These are phyloP conservation scores for Centella asiatica DNA, from an alignment of 129 eudicot genomes.

Conservation along the genomic window DNA sequence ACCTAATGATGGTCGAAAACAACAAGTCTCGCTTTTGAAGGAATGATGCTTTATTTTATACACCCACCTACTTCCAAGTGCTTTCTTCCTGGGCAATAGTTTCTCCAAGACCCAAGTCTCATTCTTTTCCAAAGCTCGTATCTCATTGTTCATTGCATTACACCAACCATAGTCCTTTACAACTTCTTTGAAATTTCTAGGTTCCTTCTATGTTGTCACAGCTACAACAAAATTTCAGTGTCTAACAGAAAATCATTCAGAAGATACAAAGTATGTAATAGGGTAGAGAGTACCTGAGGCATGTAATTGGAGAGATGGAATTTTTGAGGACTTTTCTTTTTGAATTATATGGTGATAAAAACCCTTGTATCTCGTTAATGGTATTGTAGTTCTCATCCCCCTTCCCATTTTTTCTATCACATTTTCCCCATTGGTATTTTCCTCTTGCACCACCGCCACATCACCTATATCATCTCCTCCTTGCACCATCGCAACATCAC, in stretches of 20 bases:
- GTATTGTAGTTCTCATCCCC: neutral
- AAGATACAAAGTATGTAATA: neutral
- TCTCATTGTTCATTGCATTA: neutral
- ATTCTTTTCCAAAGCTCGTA: neutral
- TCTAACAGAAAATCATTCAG: neutral
- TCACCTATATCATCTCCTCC: neutral
- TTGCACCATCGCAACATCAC: too few species aligned
- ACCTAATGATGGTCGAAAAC: neutral
- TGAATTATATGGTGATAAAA: neutral
- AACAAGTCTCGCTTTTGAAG: neutral
- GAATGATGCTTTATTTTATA: neutral
- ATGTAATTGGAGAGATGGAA: neutral
- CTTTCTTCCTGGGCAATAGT: neutral
- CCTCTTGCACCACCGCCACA: neutral
- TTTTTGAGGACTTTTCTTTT: neutral
- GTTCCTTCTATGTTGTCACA: neutral
- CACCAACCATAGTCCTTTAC: neutral
- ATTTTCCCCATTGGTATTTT: neutral
- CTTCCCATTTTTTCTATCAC: neutral
- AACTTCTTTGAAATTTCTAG: neutral
- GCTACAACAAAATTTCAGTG: neutral
- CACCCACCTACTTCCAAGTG: neutral
- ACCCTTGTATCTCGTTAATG: neutral
- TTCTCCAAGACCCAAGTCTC: neutral
- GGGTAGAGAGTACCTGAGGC: constrained; percentile 9